Evolutionary conservation across 2,329 filamentous ascomycete species (phyloP), one percentile per base, ranked within the genome.

Genomic region (Clonostachys sp.): DNA sequence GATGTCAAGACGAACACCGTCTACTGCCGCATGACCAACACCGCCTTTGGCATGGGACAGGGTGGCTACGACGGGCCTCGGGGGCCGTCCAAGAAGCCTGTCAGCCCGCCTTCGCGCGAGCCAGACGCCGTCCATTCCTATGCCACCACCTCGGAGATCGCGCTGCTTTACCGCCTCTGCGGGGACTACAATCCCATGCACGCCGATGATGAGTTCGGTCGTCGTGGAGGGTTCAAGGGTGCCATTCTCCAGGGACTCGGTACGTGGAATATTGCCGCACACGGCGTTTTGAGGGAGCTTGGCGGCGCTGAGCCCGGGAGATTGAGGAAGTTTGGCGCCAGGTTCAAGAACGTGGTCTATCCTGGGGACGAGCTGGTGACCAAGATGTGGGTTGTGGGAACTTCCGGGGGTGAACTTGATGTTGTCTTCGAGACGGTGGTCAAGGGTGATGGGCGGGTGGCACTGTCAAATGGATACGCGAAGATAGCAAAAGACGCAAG

Each of bases 141-240:
- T 30, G 54, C 66, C 49, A 73, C 71, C 0, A 67, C 61, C 0
- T 58, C 59, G 1, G 69, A 73, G 52, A 57, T 57, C 5, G 65
- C 68, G 1, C 55, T 73, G 3, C 57, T 74, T 1, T 74, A 74
- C 45, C 58, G 71, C 3, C 56, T 76, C 10, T 73, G 70, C 51
- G 72, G 73, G 1, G 73, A 75, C 49, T 75, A 74, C 54, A 75
- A 75, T 50, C 72, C 73, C 7, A 59, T 74, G 42, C 71, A 74
- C 52, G 71, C 64, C 2, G 67, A 70, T 45, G 68, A 69, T n/a
- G 63, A 58, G 14, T 70, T 70, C 40, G 70, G 69, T 2, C 56
- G 57, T 50, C 59, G 61, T 6, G 68, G 69, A 9, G 73, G 73
- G 13, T 75, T 75, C 53, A 67, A 67, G 36, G 70, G 70, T 2